A percentile compares a stretch with the other conserved stretches of the same genome.
phyloP scores from a whole-genome alignment of 768 basidiomycete genomes.

The Amanita pallidorosea region DNA sequence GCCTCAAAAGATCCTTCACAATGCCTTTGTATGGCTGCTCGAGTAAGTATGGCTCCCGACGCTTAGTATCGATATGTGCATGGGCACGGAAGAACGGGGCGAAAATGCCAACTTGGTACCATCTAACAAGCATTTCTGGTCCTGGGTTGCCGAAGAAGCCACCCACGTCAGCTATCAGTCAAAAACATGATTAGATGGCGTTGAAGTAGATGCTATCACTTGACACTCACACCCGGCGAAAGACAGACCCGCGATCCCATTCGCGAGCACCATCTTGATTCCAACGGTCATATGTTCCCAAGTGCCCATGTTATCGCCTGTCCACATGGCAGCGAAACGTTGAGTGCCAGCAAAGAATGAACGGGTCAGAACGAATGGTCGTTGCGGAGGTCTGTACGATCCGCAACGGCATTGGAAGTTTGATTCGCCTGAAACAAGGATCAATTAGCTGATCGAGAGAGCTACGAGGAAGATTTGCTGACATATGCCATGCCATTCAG shows the following conservation, averaged over 20 bases:
- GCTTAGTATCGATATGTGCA: constrained; percentile 95
- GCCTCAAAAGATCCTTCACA: constrained; percentile 63
- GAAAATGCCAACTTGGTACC: constrained; percentile 95
- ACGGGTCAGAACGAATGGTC: constrained; percentile 94
- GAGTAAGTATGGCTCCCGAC: constrained; percentile 89
- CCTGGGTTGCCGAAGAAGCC: constrained; percentile 98
- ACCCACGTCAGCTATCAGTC: constrained; percentile 78
- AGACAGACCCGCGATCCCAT: constrained; percentile 82
- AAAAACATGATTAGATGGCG: neutral
- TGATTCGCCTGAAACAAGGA: constrained; percentile 53
- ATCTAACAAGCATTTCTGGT: constrained; percentile 88
- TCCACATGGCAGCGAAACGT: constrained; percentile 96
- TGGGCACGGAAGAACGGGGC: constrained; percentile 98
- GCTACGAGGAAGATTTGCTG: constrained; percentile 15
- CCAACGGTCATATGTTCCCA: constrained; percentile 98
- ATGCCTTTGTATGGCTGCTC: constrained; percentile 85
- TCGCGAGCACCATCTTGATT: constrained; percentile 85
- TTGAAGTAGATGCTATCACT: neutral
- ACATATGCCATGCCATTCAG: constrained; percentile 94
- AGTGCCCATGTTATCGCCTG: constrained; percentile 93
- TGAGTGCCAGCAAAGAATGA: constrained; percentile 95
- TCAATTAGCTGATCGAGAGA: neutral
- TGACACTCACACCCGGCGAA: constrained; percentile 75
- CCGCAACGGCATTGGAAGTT: constrained; percentile 70
- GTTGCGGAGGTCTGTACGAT: constrained; percentile 62